Base-by-base conservation (phyloP, 768 basidiomycete genomes). In the Wakefieldia striispora region DNA sequence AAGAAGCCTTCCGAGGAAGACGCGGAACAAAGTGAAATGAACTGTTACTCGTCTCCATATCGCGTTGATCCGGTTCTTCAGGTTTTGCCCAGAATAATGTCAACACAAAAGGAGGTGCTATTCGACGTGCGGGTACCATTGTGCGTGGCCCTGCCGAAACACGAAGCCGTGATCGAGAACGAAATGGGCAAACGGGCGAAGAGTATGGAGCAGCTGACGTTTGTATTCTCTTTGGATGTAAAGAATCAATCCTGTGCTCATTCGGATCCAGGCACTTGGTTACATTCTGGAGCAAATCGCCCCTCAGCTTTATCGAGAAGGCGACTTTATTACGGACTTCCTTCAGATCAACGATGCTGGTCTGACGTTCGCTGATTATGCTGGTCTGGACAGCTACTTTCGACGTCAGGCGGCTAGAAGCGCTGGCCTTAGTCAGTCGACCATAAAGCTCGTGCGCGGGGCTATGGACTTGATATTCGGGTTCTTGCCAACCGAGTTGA, bases 401-500 rank as follows among this genome's bases (percentile, higher is more conserved):
- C 79, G 91, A 21, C 75, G 95, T 41, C 91, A 97, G 63, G 95
- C 95, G n/a, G 75, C 86, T 6, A 77, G 90, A 23, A 74, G 81
- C 43, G 78, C 76, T 23, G 80, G 83, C 24, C 75, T 95, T 38
- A 83, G 81, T 50, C 76, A 77, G 46, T 70, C 81, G 7, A 93
- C 92, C 23, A 63, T 74, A 50, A 94, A 95, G 70, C 79, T 95
- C 9, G 80, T 94, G 26, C 82, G 91, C 17, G 85, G 86, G 3
- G 91, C 93, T 24, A 83, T 97, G 88, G 95, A 98, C 56, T 71
- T 95, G 45, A 93, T 97, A 45, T 98, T 97, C 66, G 93, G 94
- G 8, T 98, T 95, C 72, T 71, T 98, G 16, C 85, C 87, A 3
- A 74, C 76, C 1, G 94, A 95, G 63, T 49, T 97, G 52, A 91